Percentiles rank a stretch among this genome's conserved stretches.
Evolutionary conservation across 208 protist species (phyloP).

Genomic region (Crithidia bombi): DNA sequence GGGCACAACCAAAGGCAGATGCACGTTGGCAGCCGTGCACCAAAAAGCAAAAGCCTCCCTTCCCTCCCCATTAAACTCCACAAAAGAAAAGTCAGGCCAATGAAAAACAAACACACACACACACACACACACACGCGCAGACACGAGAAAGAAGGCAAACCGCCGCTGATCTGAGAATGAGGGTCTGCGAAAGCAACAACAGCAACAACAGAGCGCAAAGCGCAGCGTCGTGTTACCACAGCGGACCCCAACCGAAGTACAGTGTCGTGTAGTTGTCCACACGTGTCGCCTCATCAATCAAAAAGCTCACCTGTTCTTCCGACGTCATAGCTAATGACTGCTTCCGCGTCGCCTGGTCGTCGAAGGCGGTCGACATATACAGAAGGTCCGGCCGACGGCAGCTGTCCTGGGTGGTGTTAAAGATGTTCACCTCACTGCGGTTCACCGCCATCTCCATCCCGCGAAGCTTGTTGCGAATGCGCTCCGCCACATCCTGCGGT

Average conservation of each 20-base stretch:
- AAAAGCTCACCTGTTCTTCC: slow-evolving; percentile 82
- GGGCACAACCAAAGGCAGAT: no score
- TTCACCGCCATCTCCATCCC: slow-evolving; percentile 96
- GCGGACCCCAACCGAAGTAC: slow-evolving; percentile 93
- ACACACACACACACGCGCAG: slow-evolving; percentile 13
- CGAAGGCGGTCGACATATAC: slow-evolving; percentile 91
- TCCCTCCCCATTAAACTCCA: neutral
- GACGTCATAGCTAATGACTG: slow-evolving; percentile 57
- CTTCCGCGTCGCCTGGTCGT: slow-evolving; percentile 66
- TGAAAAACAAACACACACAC: neutral
- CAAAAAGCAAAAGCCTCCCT: neutral
- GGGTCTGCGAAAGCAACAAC: neutral
- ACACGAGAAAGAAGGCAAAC: no score
- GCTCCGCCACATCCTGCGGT: slow-evolving; percentile 94
- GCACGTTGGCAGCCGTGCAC: no score
- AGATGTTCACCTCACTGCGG: slow-evolving; percentile 63
- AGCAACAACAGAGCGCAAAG: slow-evolving; percentile 6
- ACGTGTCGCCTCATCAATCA: slow-evolving; percentile 88
- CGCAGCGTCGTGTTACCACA: slow-evolving; percentile 61
- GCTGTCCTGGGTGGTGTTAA: slow-evolving; percentile 83
- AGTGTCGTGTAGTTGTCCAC: slow-evolving; percentile 89
- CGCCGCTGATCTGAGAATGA: neutral
- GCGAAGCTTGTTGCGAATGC: slow-evolving; percentile 98
- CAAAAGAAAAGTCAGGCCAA: neutral
- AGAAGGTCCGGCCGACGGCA: slow-evolving; percentile 78